Conservation (phyloP, 495 filamentous ascomycete species). For the Aspergillus kassunensis region DNA sequence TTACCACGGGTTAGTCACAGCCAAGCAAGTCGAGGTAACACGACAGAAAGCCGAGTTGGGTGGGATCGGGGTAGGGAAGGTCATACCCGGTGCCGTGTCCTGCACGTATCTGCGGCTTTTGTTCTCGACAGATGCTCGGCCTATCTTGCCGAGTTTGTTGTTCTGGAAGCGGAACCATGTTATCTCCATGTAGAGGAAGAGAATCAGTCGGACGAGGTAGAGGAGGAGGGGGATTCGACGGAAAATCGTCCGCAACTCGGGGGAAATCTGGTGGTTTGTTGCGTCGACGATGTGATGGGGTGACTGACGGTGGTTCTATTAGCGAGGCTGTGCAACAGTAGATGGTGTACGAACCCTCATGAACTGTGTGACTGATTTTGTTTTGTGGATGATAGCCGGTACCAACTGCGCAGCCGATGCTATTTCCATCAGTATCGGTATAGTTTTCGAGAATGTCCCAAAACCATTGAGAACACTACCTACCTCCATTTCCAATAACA, state of each 20-base stretch:
- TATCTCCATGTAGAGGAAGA: constrained; percentile 17
- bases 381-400: constrained; percentile 8
- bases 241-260: constrained; percentile 7
- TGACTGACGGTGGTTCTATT: constrained; percentile 2
- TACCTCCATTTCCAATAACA: constrained; percentile 46
- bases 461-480: too few species aligned
- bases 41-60: too few species aligned
- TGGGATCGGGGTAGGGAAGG: too few species aligned
- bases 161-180: constrained; percentile 12
- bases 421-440: not conserved
- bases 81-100: not conserved
- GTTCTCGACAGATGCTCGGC: constrained; percentile 2
- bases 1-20: not conserved
- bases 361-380: constrained; percentile 14
- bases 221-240: constrained; percentile 9
- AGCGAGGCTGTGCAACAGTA: not conserved
- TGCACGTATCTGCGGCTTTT: constrained; percentile 7
- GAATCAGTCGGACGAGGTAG: constrained; percentile 9
- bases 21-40: too few species aligned
- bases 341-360: constrained; percentile 8
- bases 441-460: too few species aligned
- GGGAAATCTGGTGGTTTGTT: constrained; percentile 8
- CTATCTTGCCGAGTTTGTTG: constrained; percentile 6
- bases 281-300: constrained; percentile 13
- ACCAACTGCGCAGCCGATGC: constrained; percentile 14